A percentile compares a stretch with the other conserved stretches of the same genome.
Conservation (phyloP, 345 rosid species). For the Boechera divaricarpa region DNA sequence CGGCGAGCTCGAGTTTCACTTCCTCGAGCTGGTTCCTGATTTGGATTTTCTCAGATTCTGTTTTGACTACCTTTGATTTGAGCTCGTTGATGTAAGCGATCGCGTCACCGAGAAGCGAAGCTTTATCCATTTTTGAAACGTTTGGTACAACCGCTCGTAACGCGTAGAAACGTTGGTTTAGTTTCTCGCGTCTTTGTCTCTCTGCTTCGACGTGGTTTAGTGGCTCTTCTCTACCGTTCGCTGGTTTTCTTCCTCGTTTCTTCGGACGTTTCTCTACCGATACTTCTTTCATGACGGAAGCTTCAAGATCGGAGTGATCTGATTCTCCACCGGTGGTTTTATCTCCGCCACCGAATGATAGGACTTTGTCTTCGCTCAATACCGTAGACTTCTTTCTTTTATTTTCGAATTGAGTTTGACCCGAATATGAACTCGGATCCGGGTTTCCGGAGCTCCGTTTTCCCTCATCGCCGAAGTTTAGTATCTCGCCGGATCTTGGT, state of each 20-base stretch:
- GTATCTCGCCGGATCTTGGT: slow-evolving; percentile 78
- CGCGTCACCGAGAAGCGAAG: slow-evolving; percentile 91
- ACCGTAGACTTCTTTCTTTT: slow-evolving; percentile 64
- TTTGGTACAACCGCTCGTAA: slow-evolving; percentile 95
- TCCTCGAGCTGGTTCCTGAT: slow-evolving; percentile 70
- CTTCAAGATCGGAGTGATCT: slow-evolving; percentile 93
- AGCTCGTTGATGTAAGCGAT: slow-evolving; percentile 90
- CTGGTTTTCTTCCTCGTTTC: slow-evolving; percentile 94
- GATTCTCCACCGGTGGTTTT: slow-evolving; percentile 75
- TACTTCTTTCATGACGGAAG: slow-evolving; percentile 79
- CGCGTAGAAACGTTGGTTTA: slow-evolving; percentile 92
- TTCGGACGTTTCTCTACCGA: slow-evolving; percentile 82
- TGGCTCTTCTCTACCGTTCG: slow-evolving; percentile 96
- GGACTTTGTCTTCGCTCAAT: slow-evolving; percentile 66
- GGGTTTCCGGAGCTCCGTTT: slow-evolving; percentile 48
- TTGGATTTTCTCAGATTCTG: slow-evolving; percentile 68
- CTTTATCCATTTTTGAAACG: slow-evolving; percentile 97
- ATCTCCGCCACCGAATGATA: slow-evolving; percentile 65
- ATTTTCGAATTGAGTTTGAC: slow-evolving; percentile 61
- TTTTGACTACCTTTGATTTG: slow-evolving; percentile 56
- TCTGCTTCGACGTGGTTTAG: slow-evolving; percentile 98
- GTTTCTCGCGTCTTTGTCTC: slow-evolving; percentile 96
- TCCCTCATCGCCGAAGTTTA: slow-evolving; percentile 80
- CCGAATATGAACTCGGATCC: slow-evolving; percentile 52
- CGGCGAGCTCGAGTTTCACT: slow-evolving; percentile 55